Evolutionary conservation across 441 rosid genomes (phyloP).

Genomic region (Gossypium gossypioides): DNA sequence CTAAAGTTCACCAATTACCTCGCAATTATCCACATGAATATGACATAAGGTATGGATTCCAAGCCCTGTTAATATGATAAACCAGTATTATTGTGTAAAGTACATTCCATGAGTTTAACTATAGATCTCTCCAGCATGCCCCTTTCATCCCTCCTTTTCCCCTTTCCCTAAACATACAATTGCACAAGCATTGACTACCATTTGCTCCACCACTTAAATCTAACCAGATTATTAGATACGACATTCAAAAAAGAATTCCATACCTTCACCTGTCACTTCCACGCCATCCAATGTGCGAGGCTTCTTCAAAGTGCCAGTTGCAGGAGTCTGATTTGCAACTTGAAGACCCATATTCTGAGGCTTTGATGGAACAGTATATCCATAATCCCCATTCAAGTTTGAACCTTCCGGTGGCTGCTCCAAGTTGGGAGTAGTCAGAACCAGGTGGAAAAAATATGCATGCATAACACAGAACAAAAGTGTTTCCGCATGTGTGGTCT

Average conservation of each 20-base stretch:
- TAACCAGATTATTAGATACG: neutral
- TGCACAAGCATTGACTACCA: neutral
- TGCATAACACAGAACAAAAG: neutral
- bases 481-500: neutral
- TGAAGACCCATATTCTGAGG: slow-evolving; percentile 37
- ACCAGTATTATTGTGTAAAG: neutral
- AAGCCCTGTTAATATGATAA: neutral
- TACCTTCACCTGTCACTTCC: slow-evolving; percentile 50
- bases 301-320: slow-evolving; percentile 32
- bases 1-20: neutral
- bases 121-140: neutral
- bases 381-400: slow-evolving; percentile 52
- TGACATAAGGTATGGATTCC: neutral
- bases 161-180: neutral
- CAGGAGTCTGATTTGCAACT: slow-evolving; percentile 33
- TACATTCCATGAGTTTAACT: neutral
- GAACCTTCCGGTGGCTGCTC: slow-evolving; percentile 50
- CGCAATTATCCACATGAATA: neutral
- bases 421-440: slow-evolving; percentile 18
- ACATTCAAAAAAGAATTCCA: slow-evolving; percentile 21
- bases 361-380: slow-evolving; percentile 72
- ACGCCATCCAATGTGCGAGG: slow-evolving; percentile 30
- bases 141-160: neutral
- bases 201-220: neutral
- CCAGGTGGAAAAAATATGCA: neutral